Evolutionary conservation across 2,329 filamentous ascomycete genomes (phyloP), one percentile per base, ranked within the genome.

Genomic region (Stemphylium beticola): DNA sequence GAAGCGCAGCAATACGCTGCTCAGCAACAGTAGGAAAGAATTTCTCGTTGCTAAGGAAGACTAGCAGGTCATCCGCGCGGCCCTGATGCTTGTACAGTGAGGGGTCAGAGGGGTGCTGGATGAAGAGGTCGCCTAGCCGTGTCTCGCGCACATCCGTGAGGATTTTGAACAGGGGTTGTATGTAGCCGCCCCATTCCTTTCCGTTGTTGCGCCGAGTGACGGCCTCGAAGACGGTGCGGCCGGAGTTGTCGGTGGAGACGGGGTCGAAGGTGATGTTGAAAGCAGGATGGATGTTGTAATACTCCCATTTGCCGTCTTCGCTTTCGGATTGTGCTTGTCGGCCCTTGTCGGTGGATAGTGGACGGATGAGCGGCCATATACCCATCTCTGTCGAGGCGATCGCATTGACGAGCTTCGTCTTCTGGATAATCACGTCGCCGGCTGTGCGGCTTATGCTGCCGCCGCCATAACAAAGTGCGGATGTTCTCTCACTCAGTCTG

Each of bases 11-110:
- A 6, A 74, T 47, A 1, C 48, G 50, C 43, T 65, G 54, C 47
- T 73, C 67, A 4, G 61, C 57, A 2, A 40, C 53, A 3, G 58
- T 55, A 10, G 68, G 64, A 37, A 65, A 58, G 41, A 67, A 62
- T 20, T 65, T 67, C n/a, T 65, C 63, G 14, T 55, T 53, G 15
- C 60, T 54, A 34, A 52, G 39, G 32, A 69, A 59, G 7, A 60
- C 54, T 1, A 62, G 53, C 32, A 68, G 45, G 33, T 68, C 65
- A n/a, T 68, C 66, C 10, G 55, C 36, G 15, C 66, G 61, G 5
- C 66, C 65, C n/a, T 54, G 43, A 18, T 64, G 58, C 36, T 48
- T 58, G 60, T 60, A 66, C 3, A 64, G 39, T 10, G 44, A 44
- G 1, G 47, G 20, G 14, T 57, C 46, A 3, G 43, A 40, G 1